Evolutionary conservation across 306 rosid genomes (phyloP).

Genomic region (Prunus dulcis): DNA sequence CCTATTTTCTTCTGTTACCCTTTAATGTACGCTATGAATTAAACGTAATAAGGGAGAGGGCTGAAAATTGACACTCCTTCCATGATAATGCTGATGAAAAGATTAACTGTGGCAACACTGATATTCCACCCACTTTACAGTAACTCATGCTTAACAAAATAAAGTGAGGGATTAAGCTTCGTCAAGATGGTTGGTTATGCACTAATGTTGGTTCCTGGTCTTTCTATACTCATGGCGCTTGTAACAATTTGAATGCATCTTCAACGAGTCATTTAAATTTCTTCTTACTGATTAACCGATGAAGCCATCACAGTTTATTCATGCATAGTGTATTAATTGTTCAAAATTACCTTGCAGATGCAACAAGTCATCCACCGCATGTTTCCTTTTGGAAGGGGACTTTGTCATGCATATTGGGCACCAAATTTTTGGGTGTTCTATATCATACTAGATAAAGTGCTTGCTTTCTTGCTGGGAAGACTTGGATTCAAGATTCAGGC

Average conservation of each 20-base stretch:
- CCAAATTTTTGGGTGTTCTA: slow-evolving; percentile 95
- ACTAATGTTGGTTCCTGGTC: neutral
- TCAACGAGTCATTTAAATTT: neutral
- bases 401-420: slow-evolving; percentile 98
- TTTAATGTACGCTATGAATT: neutral
- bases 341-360: slow-evolving; percentile 55
- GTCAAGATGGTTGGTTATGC: neutral
- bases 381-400: slow-evolving; percentile 99
- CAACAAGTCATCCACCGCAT: slow-evolving; percentile 63
- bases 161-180: neutral
- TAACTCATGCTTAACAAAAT: neutral
- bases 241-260: neutral
- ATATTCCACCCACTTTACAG: neutral
- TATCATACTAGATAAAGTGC: slow-evolving; percentile 80
- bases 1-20: neutral
- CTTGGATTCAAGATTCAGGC: slow-evolving; percentile 54
- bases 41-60: neutral
- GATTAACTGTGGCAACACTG: neutral
- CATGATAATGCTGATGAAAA: neutral
- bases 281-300: neutral
- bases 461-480: slow-evolving; percentile 60
- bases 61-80: neutral
- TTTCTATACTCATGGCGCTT: neutral
- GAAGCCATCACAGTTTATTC: neutral
- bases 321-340: slow-evolving; percentile 12